Evolutionary conservation across 768 basidiomycete genomes (phyloP), one percentile per base, ranked within the genome.

Genomic region (Lentinula edodes): DNA sequence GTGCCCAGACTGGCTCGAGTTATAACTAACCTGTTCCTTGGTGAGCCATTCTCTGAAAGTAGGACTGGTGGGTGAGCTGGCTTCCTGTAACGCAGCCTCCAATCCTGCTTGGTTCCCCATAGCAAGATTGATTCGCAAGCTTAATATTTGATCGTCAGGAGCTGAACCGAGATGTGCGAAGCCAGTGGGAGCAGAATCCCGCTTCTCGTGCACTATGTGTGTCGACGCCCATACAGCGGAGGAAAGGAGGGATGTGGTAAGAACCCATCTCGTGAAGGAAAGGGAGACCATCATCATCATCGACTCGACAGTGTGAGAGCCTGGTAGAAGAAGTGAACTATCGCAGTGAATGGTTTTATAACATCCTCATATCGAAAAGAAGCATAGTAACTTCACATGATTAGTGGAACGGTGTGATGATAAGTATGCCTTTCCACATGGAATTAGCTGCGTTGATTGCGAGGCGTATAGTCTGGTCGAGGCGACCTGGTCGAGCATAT

Each of bases 101-200:
- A 77, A 67, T 1, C 73, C 76, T 18, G 65, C 63, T 34, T 70
- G 65, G 65, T 75, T 57, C 54, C 65, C 67, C 62, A 72, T 71
- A 4, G 66, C 68, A 52, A 77, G 68, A 42, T 70, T 73, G 54
- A 77, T 69, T 61, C 72, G 71, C 51, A 77, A 63, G 42, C 69
- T 68, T 32, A 77, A 65, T 34, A 60, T 41, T 20, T 64, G 53
- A 20, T 62, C 53, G 3, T 66, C 61, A 36, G 68, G 59, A 9
- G 71, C 72, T 20, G 66, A 57, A 23, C 66, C 65, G 9, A 52
- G 52, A 9, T 50, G 52, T 39, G 63, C 65, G 66, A 71, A 74
- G 34, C 72, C 72, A 8, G 52, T 38, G 2, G 73, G 73, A 13
- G 52, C 62, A 36, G 46, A 59, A 32, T 67, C 61, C n/a, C 67